Base-by-base conservation (phyloP, 495 filamentous ascomycete genomes). In the Annulohypoxylon bovei region DNA sequence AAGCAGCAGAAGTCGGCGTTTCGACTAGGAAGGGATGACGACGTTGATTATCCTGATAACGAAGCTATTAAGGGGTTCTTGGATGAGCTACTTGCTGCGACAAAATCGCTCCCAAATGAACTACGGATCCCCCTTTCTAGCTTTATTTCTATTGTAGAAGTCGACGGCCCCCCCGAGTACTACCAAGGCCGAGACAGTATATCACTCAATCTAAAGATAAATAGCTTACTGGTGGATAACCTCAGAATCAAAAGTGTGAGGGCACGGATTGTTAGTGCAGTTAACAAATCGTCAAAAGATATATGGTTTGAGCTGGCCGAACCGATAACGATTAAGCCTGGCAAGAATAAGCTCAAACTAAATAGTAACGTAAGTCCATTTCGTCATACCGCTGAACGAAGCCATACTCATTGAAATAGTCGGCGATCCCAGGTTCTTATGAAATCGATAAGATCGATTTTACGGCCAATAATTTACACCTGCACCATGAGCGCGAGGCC, bases 181-280 rank as follows among this genome's bases (percentile, higher is more conserved):
- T 87, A 88, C 46, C 83, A 89, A 4, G 87, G 88, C 22, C 87
- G 84, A 70, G 95, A 98, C 78, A 90, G 93, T 23, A 95, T 97
- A 68, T 86, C 90, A 33, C 76, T 97, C 33, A 83, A 84, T 33
- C 72, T 99, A 8, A 85, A 84, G 33, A 81, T 98, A 52, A 82
- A 86, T 33, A 94, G 92, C 77, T 77, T 97, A 1, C 79, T 97
- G 2, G 86, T 86, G 5, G 92, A 92, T 40, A 82, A 88, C 4
- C 84, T 98, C 55, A 81, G 87, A 39, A 81, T 95, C 9, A 82
- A 92, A 20, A 81, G 86, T 35, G 83, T 92, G 39, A 91, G 86
- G 49, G 78, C 96, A 23, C 88, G 88, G 37, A 82, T 97, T 6
- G 82, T 84, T 57, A 84, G 78, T 60, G 61, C 80, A 2, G 70